A percentile compares a stretch with the other conserved stretches of the same genome.
Conservation (phyloP, 768 basidiomycete genomes). For the Boletus subcaerulescens region DNA sequence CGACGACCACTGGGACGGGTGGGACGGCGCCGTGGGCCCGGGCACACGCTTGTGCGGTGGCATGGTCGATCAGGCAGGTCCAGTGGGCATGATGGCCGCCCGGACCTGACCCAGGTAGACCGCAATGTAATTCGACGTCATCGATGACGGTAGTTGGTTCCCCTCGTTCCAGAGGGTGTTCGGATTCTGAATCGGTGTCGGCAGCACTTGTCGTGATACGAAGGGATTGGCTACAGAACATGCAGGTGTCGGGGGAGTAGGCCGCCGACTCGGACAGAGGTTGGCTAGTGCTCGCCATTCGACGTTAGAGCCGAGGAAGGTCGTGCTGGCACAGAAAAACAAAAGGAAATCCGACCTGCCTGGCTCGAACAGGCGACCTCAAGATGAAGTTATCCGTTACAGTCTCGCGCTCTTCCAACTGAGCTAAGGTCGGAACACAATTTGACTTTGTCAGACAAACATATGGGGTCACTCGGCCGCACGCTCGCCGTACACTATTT, state of each 20-base stretch:
- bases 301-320: not conserved
- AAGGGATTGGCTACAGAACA: conserved; percentile 21
- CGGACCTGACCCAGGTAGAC: conserved; percentile 18
- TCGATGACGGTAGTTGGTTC: conserved; percentile 15
- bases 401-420: conserved; percentile 53
- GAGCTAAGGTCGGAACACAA: conserved; percentile 17
- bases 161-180: not conserved
- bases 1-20: too few species aligned
- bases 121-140: conserved; percentile 26
- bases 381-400: conserved; percentile 38
- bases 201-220: conserved; percentile 6
- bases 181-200: conserved; percentile 4
- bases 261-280: not conserved
- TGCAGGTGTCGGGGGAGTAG: conserved; percentile 26
- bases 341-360: conserved; percentile 33
- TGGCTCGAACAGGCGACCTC: conserved; percentile 46
- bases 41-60: not conserved
- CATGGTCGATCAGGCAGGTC: conserved; percentile 26
- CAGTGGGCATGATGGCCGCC: conserved; percentile 26
- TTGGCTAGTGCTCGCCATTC: conserved; percentile 9
- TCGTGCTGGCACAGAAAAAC: too few species aligned
- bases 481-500: too few species aligned
- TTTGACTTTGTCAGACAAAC: too few species aligned
- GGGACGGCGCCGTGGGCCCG: not conserved
- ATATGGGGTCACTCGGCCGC: too few species aligned